Evolutionary conservation across 495 filamentous ascomycete species (phyloP).

Genomic region (Rhypophila decipiens): DNA sequence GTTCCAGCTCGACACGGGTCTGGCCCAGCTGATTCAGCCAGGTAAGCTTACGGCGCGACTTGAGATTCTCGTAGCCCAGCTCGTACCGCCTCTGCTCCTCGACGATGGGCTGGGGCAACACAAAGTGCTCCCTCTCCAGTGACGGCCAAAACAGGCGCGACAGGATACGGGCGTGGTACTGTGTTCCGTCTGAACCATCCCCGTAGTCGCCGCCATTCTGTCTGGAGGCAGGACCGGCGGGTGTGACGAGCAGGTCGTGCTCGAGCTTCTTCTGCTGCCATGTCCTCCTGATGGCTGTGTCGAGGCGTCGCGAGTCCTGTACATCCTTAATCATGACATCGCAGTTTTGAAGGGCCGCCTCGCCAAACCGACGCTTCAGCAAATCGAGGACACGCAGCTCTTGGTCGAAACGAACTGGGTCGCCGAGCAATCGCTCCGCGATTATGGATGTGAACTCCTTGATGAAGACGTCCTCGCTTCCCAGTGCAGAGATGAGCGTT

Average conservation of each 20-base stretch:
- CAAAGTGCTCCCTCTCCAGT: slow-evolving; percentile 70
- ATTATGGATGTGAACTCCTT: slow-evolving; percentile 86
- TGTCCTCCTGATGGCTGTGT: slow-evolving; percentile 51
- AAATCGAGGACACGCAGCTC: slow-evolving; percentile 75
- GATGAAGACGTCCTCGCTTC: slow-evolving; percentile 82
- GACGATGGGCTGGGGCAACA: slow-evolving; percentile 57
- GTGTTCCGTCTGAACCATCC: slow-evolving; percentile 16
- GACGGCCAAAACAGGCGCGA: slow-evolving; percentile 94
- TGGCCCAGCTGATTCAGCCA: slow-evolving; percentile 81
- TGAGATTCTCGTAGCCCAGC: slow-evolving; percentile 68
- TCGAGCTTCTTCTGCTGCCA: slow-evolving; percentile 21
- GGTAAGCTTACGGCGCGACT: slow-evolving; percentile 74
- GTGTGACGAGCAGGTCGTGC: slow-evolving; percentile 19
- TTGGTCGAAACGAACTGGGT: slow-evolving; percentile 64
- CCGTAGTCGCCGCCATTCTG: slow-evolving; percentile 15
- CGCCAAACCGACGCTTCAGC: slow-evolving; percentile 83
- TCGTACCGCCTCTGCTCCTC: slow-evolving; percentile 65
- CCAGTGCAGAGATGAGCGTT: slow-evolving; percentile 78
- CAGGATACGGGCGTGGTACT: slow-evolving; percentile 73
- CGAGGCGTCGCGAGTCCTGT: slow-evolving; percentile 71
- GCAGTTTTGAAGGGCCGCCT: slow-evolving; percentile 76
- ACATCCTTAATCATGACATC: slow-evolving; percentile 97
- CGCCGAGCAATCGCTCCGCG: slow-evolving; percentile 70
- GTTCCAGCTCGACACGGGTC: slow-evolving; percentile 72
- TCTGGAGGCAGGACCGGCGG: slow-evolving; percentile 23